Evolutionary conservation across 2,329 filamentous ascomycete genomes (phyloP), one percentile per base, ranked within the genome.

Genomic region (Madurella mycetomatis): DNA sequence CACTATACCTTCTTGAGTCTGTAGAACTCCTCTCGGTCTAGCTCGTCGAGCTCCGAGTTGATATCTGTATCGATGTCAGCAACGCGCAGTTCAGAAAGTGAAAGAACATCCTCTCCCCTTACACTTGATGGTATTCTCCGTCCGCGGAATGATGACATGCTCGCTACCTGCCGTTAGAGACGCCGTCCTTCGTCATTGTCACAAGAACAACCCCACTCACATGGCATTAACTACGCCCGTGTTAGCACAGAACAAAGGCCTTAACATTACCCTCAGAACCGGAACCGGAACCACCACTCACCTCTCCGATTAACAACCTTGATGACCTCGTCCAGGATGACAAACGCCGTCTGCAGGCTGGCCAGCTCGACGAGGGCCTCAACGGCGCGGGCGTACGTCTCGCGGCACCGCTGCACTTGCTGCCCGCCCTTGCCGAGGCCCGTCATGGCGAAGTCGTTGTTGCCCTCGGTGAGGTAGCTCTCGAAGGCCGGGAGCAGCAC

Each of bases 101-200:
- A 25, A 25, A 25, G 25, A 1, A 8, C 13, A 15, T 7, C 1
- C 7, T 16, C 32, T 1, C 4, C 18, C 65, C 81, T 63, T 75
- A 86, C 86, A 99, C 75, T 96, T 96, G 77, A 99, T 99, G n/a
- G 94, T 99, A 68, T 97, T 99, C 71, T 99, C 94, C 13, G 94
- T 99, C 62, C 94, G 83, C 12, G 94, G 94, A 66, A 99, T 99
- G 64, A 99, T 97, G 64, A 99, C 90, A 71, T 95, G 88, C 72
- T 94, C 89, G 66, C 84, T 88, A 30, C 9, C 32, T 25, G 5
- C 25, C 9, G 58, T 71, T 62, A 69, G 67, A 47, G 42, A 39
- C 15, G 18, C 19, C 11, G 37, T 15, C 45, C 25, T 25, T 25
- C 4, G 25, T 30, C 34, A 8, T n/a, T n/a, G 16, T 11, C n/a